Evolutionary conservation across 208 protist species (phyloP).

Genomic region (Borovskyia barvae): DNA sequence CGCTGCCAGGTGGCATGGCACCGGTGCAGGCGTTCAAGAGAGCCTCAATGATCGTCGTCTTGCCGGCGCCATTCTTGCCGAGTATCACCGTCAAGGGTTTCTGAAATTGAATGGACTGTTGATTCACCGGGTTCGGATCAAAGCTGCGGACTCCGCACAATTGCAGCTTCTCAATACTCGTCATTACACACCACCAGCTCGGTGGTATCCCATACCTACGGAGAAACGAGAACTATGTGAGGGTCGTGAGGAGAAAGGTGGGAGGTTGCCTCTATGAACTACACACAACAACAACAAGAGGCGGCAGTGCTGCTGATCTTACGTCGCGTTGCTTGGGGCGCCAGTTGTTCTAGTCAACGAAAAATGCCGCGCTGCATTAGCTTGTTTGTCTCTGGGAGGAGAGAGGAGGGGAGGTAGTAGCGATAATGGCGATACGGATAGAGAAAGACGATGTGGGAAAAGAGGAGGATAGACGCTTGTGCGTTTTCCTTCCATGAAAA

Average conservation of each 20-base stretch:
- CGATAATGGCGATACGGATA: too few species aligned
- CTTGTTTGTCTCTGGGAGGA: too few species aligned
- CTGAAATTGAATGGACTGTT: slow-evolving; percentile 95
- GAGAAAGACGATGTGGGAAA: too few species aligned
- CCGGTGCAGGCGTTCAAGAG: slow-evolving; percentile 97
- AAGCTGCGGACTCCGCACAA: slow-evolving; percentile 98
- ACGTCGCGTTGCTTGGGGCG: too few species aligned
- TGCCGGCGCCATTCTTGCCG: slow-evolving; percentile 97
- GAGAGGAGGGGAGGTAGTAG: too few species aligned
- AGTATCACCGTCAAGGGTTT: slow-evolving; percentile 99
- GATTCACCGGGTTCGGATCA: slow-evolving; percentile 76
- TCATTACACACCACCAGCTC: slow-evolving; percentile 59
- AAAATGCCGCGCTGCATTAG: too few species aligned
- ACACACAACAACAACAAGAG: too few species aligned
- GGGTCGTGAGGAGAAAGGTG: slow-evolving; percentile 1
- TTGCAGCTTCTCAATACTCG: slow-evolving; percentile 95
- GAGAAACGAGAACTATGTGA: neutral
- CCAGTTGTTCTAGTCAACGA: too few species aligned
- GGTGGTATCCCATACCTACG: neutral
- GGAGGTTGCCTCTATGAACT: too few species aligned
- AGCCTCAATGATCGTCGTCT: slow-evolving; percentile 98
- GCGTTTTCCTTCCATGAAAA: too few species aligned
- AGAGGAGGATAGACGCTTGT: too few species aligned
- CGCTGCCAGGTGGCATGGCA: slow-evolving; percentile 94
- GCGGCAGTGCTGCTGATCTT: too few species aligned